Evolutionary conservation across 2,329 filamentous ascomycete genomes (phyloP).

Genomic region (Neonectria ditissima): DNA sequence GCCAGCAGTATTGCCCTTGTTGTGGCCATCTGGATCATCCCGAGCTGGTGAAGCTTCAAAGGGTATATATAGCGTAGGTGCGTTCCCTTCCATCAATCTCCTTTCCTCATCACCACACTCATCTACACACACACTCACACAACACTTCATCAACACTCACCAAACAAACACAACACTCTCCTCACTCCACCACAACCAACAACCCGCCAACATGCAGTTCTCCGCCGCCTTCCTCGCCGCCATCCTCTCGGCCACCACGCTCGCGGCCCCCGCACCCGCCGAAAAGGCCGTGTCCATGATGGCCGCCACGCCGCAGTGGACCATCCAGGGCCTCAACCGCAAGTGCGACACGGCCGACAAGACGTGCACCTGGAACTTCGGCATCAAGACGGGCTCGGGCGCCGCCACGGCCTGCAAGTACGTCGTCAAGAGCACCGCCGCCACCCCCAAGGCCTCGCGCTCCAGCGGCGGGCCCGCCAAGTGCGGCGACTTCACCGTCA

Average conservation of each 20-base stretch:
- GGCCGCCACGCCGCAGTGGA: slow-evolving; percentile 55
- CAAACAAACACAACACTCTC: slow-evolving; percentile 13
- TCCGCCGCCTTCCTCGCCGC: slow-evolving; percentile 53
- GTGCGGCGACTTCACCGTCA: slow-evolving; percentile 64
- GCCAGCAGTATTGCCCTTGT: slow-evolving; percentile 5
- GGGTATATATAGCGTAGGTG: slow-evolving; percentile 23
- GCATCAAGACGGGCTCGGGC: slow-evolving; percentile 57
- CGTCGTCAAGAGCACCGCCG: slow-evolving; percentile 49
- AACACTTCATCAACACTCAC: slow-evolving; percentile 18
- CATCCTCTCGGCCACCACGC: slow-evolving; percentile 51
- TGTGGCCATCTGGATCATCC: slow-evolving; percentile 8
- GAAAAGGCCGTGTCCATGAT: slow-evolving; percentile 54
- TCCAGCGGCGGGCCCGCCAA: slow-evolving; percentile 52
- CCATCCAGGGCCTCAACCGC: slow-evolving; percentile 55
- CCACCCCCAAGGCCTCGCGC: slow-evolving; percentile 51
- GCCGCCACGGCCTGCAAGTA: slow-evolving; percentile 46
- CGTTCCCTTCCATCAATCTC: slow-evolving; percentile 7
- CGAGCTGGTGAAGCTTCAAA: neutral
- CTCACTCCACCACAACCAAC: slow-evolving; percentile 11
- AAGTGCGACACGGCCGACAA: slow-evolving; percentile 54
- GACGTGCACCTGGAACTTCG: slow-evolving; percentile 58
- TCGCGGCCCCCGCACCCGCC: slow-evolving; percentile 51
- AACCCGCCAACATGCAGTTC: slow-evolving; percentile 57
- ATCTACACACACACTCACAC: slow-evolving; percentile 1
- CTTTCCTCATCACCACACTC: slow-evolving; percentile 13